These are phyloP conservation scores for Claviceps humidiphila DNA, from an alignment of 2,329 filamentous ascomycete genomes.

Conservation along the genomic window DNA sequence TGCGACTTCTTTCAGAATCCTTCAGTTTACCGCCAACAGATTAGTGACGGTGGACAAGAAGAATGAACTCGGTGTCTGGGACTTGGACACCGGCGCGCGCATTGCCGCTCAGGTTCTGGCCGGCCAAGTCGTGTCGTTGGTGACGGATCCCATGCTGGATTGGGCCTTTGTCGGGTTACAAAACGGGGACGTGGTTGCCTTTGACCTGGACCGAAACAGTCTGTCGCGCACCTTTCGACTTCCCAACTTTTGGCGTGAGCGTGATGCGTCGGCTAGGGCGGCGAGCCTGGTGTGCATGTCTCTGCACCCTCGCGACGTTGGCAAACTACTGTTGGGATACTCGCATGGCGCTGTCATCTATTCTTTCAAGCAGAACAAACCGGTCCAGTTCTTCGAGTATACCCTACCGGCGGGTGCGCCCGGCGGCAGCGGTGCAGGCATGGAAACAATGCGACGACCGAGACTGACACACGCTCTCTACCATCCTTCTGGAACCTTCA, in stretches of 20 bases:
- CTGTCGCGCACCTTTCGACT: slow-evolving; percentile 61
- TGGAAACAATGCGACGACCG: slow-evolving; percentile 54
- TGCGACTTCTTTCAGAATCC: slow-evolving; percentile 57
- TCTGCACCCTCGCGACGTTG: slow-evolving; percentile 84
- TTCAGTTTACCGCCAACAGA: slow-evolving; percentile 80
- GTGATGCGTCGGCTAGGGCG: slow-evolving; percentile 50
- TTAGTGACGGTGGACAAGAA: slow-evolving; percentile 74
- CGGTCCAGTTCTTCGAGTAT: slow-evolving; percentile 72
- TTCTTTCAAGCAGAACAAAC: slow-evolving; percentile 82
- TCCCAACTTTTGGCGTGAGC: slow-evolving; percentile 73
- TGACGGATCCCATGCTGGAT: slow-evolving; percentile 81
- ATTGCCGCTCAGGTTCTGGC: slow-evolving; percentile 62
- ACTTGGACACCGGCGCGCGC: slow-evolving; percentile 56
- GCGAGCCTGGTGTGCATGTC: slow-evolving; percentile 60
- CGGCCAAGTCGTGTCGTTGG: slow-evolving; percentile 58
- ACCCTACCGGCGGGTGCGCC: slow-evolving; percentile 68
- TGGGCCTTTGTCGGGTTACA: slow-evolving; percentile 80
- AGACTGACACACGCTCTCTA: slow-evolving; percentile 72
- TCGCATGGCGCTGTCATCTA: slow-evolving; percentile 77
- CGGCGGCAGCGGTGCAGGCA: slow-evolving; percentile 57
- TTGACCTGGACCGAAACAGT: slow-evolving; percentile 73
- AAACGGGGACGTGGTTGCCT: slow-evolving; percentile 78
- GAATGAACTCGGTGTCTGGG: slow-evolving; percentile 76
- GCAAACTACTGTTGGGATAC: slow-evolving; percentile 84
- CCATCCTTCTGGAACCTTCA: slow-evolving; percentile 89